Evolutionary conservation across 2,329 filamentous ascomycete species (phyloP).

Genomic region (Pseudomassariella vexata): DNA sequence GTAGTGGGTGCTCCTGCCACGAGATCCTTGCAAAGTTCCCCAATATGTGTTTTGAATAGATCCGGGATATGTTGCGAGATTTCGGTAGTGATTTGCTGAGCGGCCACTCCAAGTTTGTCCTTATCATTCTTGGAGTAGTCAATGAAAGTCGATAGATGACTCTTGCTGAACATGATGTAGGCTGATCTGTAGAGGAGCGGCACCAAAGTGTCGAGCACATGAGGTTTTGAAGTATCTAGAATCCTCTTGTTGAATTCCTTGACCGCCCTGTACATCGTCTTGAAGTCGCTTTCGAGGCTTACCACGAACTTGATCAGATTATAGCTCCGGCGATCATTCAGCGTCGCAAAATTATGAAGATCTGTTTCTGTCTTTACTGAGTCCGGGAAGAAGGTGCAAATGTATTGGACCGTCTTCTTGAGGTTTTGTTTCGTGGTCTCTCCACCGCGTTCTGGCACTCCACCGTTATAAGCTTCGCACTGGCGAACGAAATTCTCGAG

Average conservation of each 20-base stretch:
- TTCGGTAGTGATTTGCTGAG: slow-evolving; percentile 85
- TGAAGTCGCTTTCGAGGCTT: slow-evolving; percentile 82
- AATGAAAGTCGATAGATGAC: slow-evolving; percentile 86
- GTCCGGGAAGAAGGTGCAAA: slow-evolving; percentile 74
- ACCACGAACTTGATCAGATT: slow-evolving; percentile 84
- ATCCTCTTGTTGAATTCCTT: slow-evolving; percentile 83
- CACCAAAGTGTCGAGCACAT: slow-evolving; percentile 71
- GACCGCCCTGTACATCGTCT: slow-evolving; percentile 82
- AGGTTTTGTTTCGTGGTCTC: slow-evolving; percentile 66
- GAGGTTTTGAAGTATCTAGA: slow-evolving; percentile 58
- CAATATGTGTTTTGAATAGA: slow-evolving; percentile 87
- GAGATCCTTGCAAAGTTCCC: slow-evolving; percentile 83
- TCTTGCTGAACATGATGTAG: slow-evolving; percentile 86
- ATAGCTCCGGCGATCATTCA: slow-evolving; percentile 84
- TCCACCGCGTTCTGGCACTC: slow-evolving; percentile 68
- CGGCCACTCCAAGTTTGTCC: slow-evolving; percentile 67
- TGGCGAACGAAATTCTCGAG: slow-evolving; percentile 71
- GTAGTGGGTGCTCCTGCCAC: slow-evolving; percentile 72
- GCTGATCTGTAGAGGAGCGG: slow-evolving; percentile 80
- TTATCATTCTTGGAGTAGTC: slow-evolving; percentile 80
- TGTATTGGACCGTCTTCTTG: slow-evolving; percentile 64
- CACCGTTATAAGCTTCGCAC: slow-evolving; percentile 89
- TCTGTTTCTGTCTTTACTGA: slow-evolving; percentile 65
- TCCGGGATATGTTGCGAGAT: slow-evolving; percentile 87
- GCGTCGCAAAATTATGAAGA: slow-evolving; percentile 83